These are phyloP conservation scores for Colletotrichum ledebouriae DNA, from an alignment of 2,329 filamentous ascomycete genomes.

Conservation along the genomic window DNA sequence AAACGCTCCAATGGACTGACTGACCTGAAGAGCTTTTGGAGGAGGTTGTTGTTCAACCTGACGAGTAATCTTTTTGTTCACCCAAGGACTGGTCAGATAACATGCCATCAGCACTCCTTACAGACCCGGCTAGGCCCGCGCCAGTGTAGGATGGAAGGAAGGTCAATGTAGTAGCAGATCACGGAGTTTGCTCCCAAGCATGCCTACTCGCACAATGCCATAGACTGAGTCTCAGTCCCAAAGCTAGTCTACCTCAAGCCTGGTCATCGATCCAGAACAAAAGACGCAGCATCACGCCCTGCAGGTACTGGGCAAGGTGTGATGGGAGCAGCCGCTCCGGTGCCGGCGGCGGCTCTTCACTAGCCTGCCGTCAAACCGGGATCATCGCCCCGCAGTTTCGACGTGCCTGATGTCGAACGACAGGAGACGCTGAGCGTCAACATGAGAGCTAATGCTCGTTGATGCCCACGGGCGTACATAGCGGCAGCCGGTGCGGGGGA, in stretches of 20 bases:
- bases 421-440: neutral
- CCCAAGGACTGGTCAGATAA: neutral
- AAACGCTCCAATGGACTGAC: slow-evolving; percentile 13
- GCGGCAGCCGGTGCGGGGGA: slow-evolving; percentile 37
- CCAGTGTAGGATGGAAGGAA: neutral
- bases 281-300: slow-evolving; percentile 27
- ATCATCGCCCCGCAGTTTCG: neutral
- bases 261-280: slow-evolving; percentile 24
- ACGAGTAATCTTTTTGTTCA: slow-evolving; percentile 5
- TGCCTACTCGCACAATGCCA: slow-evolving; percentile 3
- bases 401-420: slow-evolving; percentile 3
- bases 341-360: slow-evolving; percentile 30
- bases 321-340: slow-evolving; percentile 25
- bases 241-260: slow-evolving; percentile 12
- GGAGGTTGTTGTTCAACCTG: slow-evolving; percentile 1
- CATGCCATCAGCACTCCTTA: neutral
- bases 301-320: slow-evolving; percentile 19
- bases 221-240: neutral
- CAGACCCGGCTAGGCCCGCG: neutral
- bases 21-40: slow-evolving; percentile 5
- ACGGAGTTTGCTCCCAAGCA: neutral
- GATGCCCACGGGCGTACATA: slow-evolving; percentile 1
- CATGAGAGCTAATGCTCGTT: slow-evolving; percentile 11
- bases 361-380: slow-evolving; percentile 24
- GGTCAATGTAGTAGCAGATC: neutral